A percentile compares a stretch with the other conserved stretches of the same genome.
Evolutionary conservation across 148 eudicot species (phyloP).

Genomic region (Persicaria maculosa): DNA sequence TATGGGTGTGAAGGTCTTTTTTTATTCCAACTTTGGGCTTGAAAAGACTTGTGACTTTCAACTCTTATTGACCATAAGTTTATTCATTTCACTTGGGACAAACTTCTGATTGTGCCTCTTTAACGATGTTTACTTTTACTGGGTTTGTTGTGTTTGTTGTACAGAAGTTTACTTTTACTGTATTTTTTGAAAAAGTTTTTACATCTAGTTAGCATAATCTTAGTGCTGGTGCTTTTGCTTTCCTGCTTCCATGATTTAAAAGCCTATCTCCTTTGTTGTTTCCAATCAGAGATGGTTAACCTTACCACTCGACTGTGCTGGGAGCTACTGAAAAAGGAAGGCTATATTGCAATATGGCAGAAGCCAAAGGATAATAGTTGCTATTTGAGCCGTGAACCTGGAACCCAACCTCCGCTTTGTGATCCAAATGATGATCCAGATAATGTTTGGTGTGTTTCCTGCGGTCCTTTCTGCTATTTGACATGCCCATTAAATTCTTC

Average conservation of each 20-base stretch:
- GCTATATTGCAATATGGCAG: constrained; percentile 97
- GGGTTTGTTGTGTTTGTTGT: too few relatives aligned
- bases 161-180: too few relatives aligned
- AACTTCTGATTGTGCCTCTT: neutral
- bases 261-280: constrained; percentile 13
- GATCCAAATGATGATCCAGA: constrained; percentile 79
- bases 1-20: neutral
- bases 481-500: neutral
- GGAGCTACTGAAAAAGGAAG: constrained; percentile 88
- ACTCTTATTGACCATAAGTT: neutral
- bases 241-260: neutral
- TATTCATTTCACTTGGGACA: neutral
- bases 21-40: neutral
- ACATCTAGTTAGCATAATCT: neutral
- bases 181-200: too few relatives aligned
- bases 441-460: constrained; percentile 58
- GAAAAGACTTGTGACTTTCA: constrained; percentile 1
- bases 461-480: neutral
- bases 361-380: constrained; percentile 88
- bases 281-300: constrained; percentile 67
- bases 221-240: neutral
- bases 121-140: neutral
- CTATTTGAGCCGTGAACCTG: constrained; percentile 64
- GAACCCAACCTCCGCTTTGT: constrained; percentile 69
- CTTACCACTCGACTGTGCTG: constrained; percentile 88